Percentiles rank a stretch among this genome's conserved stretches.
Evolutionary conservation across 2,329 filamentous ascomycete genomes (phyloP).

Genomic region (Alternaria solani): DNA sequence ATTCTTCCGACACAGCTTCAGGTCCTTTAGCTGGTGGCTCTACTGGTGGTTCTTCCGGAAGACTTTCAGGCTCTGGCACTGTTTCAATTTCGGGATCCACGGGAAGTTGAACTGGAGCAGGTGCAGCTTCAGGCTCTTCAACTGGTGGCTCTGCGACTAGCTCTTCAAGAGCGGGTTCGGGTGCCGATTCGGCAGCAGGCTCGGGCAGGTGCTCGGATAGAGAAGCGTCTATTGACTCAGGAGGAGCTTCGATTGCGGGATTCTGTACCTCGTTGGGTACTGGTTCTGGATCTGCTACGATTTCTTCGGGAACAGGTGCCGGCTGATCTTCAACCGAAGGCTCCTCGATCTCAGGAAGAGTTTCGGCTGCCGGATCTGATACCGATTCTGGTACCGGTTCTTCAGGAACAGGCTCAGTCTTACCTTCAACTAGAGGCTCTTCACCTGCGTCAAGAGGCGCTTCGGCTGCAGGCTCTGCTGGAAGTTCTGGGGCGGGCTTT

Average conservation of each 20-base stretch:
- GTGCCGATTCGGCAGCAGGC: slow-evolving; percentile 8
- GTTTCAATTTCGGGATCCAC: neutral
- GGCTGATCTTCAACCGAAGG: neutral
- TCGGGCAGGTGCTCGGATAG: neutral
- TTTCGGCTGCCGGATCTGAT: neutral
- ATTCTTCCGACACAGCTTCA: neutral
- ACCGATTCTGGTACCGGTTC: neutral
- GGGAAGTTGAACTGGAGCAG: neutral
- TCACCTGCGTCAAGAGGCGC: neutral
- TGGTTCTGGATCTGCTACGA: neutral
- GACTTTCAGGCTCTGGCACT: neutral
- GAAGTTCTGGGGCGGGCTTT: neutral
- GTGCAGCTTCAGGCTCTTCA: neutral
- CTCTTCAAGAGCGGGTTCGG: slow-evolving; percentile 10
- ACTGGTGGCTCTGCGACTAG: slow-evolving; percentile 9
- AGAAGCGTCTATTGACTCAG: neutral
- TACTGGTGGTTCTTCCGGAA: neutral
- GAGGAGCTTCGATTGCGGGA: neutral
- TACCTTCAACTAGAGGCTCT: neutral
- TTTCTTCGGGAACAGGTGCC: slow-evolving; percentile 6
- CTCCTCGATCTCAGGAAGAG: neutral
- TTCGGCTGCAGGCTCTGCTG: slow-evolving; percentile 1
- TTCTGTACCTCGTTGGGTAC: neutral
- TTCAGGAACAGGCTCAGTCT: slow-evolving; percentile 12
- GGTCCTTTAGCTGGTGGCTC: neutral